Evolutionary conservation across 208 protist genomes (phyloP).

Genomic region (Blastocrithidia nonstop): DNA sequence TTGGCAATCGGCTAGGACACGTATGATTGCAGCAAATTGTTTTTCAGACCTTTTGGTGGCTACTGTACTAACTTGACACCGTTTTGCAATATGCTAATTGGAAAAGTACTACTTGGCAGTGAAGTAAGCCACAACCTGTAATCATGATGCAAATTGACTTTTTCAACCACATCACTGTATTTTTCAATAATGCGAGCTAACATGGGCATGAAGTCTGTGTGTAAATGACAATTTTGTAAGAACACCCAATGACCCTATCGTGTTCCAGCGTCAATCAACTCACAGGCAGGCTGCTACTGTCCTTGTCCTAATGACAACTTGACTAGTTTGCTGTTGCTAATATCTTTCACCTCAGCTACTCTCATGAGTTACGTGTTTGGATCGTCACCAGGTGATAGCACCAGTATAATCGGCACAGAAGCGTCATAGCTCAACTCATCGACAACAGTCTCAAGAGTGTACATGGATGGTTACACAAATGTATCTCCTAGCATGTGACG

Average conservation of each 20-base stretch:
- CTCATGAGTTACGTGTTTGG: conserved; percentile 88
- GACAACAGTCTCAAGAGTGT: conserved; percentile 86
- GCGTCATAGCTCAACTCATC: conserved; percentile 78
- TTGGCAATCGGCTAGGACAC: conserved; percentile 79
- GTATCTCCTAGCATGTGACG: conserved; percentile 48
- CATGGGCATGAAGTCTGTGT: conserved; percentile 88
- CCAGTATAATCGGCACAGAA: conserved; percentile 91
- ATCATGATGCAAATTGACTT: conserved; percentile 84
- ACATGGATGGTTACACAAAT: conserved; percentile 88
- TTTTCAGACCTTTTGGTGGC: conserved; percentile 93
- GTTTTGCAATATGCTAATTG: conserved; percentile 95
- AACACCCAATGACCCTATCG: conserved; percentile 87
- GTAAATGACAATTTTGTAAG: conserved; percentile 93
- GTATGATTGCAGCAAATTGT: conserved; percentile 92
- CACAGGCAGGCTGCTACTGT: conserved; percentile 83
- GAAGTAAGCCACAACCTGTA: conserved; percentile 97
- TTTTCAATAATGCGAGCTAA: conserved; percentile 88
- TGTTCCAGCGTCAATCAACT: conserved; percentile 83
- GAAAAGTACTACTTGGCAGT: conserved; percentile 94
- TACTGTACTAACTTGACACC: conserved; percentile 97
- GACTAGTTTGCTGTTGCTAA: conserved; percentile 56
- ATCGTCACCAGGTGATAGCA: conserved; percentile 95
- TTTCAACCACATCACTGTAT: conserved; percentile 74
- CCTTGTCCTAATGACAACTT: conserved; percentile 94
- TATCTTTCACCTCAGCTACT: conserved; percentile 86